phyloP scores from a whole-genome alignment of 2,329 filamentous ascomycete species.

The Sporothrix protearum region DNA sequence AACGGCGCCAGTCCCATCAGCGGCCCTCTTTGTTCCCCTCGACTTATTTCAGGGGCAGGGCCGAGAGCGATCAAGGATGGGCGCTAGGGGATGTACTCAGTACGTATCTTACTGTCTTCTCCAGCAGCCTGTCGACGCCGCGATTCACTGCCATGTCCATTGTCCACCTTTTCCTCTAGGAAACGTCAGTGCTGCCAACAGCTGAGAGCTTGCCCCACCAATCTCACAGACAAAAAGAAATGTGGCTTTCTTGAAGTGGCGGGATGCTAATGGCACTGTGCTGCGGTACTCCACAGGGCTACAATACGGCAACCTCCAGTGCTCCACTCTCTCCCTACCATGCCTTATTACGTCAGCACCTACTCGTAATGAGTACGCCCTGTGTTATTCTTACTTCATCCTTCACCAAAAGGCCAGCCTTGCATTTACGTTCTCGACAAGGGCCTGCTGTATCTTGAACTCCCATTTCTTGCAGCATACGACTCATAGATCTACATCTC shows the following conservation, averaged over 20 bases:
- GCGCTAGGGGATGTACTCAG: too few relatives aligned
- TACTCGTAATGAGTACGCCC: background rate
- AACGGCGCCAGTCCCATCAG: background rate
- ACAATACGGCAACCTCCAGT: too few relatives aligned
- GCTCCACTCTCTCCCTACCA: background rate
- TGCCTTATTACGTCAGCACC: slow-evolving; percentile 18
- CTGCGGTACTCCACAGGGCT: background rate
- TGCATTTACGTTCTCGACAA: slow-evolving; percentile 5
- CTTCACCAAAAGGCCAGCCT: slow-evolving; percentile 17
- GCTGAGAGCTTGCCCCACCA: too few relatives aligned
- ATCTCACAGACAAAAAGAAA: too few relatives aligned
- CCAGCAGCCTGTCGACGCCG: too few relatives aligned
- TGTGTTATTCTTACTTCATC: background rate
- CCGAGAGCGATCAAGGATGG: too few relatives aligned
- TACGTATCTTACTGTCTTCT: too few relatives aligned
- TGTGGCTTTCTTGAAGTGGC: slow-evolving; percentile 6
- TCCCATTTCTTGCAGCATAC: too few relatives aligned
- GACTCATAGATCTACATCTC: too few relatives aligned
- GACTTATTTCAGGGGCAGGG: background rate
- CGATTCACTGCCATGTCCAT: too few relatives aligned
- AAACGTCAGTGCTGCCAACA: too few relatives aligned
- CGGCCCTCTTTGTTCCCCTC: background rate
- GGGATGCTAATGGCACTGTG: background rate
- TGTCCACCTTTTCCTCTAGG: too few relatives aligned
- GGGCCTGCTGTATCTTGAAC: background rate